Percentiles rank a stretch among this genome's conserved stretches.
These are phyloP conservation scores for Phyllosticta citriasiana DNA, from an alignment of 2,329 filamentous ascomycete genomes.

Conservation along the genomic window DNA sequence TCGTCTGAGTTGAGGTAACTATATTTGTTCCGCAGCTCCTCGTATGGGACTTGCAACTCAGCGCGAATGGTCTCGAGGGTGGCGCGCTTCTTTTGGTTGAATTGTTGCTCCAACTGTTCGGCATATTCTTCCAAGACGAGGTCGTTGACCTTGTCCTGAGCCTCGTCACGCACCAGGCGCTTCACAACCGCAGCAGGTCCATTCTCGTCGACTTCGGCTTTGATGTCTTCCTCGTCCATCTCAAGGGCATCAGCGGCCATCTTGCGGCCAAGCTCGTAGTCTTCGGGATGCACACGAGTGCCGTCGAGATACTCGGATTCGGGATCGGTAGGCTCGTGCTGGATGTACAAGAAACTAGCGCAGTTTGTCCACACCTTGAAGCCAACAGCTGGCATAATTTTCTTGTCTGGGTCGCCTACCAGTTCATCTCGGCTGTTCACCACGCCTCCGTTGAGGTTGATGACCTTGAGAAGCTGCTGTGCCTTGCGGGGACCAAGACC, in stretches of 20 bases:
- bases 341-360: constrained; percentile 86
- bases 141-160: constrained; percentile 91
- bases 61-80: constrained; percentile 94
- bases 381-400: constrained; percentile 66
- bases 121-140: constrained; percentile 94
- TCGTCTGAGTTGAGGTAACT: constrained; percentile 60
- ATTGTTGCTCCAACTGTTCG: constrained; percentile 84
- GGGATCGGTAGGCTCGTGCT: constrained; percentile 72
- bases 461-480: constrained; percentile 72
- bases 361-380: constrained; percentile 94
- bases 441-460: constrained; percentile 59
- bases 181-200: constrained; percentile 84
- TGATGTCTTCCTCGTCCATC: constrained; percentile 95
- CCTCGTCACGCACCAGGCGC: constrained; percentile 88
- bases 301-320: constrained; percentile 90
- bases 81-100: constrained; percentile 88
- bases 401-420: constrained; percentile 71
- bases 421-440: constrained; percentile 65
- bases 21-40: constrained; percentile 82
- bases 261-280: constrained; percentile 95
- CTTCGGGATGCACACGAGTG: constrained; percentile 93
- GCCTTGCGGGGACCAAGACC: constrained; percentile 90
- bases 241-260: constrained; percentile 97
- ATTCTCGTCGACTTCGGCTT: constrained; percentile 83
- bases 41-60: constrained; percentile 84